Base-by-base conservation (phyloP, 2,329 filamentous ascomycete species). In the Drechslerella coelobrocha region DNA sequence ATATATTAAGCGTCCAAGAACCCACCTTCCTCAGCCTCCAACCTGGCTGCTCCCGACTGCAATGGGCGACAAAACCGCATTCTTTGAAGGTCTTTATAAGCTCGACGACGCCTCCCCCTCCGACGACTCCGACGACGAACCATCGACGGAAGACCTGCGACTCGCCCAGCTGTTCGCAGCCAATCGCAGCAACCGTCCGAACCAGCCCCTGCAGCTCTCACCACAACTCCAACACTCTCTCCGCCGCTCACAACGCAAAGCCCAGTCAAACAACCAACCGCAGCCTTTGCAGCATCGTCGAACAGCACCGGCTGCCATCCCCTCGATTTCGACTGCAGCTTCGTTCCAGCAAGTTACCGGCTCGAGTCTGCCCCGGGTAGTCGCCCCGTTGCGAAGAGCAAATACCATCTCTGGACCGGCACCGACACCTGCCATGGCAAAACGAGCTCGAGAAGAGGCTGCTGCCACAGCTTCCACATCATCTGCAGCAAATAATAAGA, bases 101-200 rank as follows among this genome's bases (percentile, higher is more conserved):
- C n/a, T n/a, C 66, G 53, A 71, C 9, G 37, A 24, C 0, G 45
- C 63, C 5, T 50, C 59, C 41, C 53, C 23, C 21, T 51, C 60
- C 12, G 53, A 56, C 52, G 26, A 43, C 48, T 48, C 47, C 6
- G 66, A 71, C 59, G 66, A 63, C 47, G 66, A 69, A 55, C 50
- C 29, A 10, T 60, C 62, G 1, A 9, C 45, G 27, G 57, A 62
- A 27, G 65, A 69, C 65, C 41, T 53, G 47, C 19, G 48, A 19
- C 39, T 59, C 52, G 47, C 47, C 53, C 47, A 39, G 54, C 59
- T 62, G 21, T 63, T 71, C 50, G 50, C 66, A 39, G 66, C 74
- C 54, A 65, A 73, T 54, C 68, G 72, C 39, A 66, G 56, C 21
- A 57, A 73, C 37, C 55, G 45, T 24, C 74, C 66, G 45, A 59